Evolutionary conservation across 2,329 filamentous ascomycete genomes (phyloP).

Genomic region (Colletotrichum costaricense): DNA sequence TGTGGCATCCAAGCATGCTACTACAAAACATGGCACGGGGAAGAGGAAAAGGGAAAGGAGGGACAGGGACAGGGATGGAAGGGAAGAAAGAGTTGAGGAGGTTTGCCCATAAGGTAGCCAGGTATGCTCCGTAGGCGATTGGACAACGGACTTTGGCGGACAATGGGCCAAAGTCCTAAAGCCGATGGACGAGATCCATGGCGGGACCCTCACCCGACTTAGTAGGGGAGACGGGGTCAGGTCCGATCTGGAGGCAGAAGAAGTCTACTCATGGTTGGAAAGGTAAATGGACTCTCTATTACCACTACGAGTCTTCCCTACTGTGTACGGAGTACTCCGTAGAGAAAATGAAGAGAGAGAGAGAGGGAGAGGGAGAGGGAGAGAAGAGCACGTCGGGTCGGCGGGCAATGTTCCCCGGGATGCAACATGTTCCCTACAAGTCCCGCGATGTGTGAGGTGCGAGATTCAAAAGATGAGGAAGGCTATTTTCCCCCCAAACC

Average conservation of each 20-base stretch:
- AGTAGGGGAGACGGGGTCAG: neutral
- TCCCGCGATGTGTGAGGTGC: neutral
- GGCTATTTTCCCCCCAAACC: neutral
- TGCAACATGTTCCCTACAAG: constrained; percentile 5
- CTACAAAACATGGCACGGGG: constrained; percentile 10
- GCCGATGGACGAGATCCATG: neutral
- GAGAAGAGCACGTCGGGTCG: neutral
- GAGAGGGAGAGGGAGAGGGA: neutral
- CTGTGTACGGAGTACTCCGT: neutral
- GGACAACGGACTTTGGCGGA: neutral
- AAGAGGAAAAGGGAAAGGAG: neutral
- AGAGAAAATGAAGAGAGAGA: neutral
- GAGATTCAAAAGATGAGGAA: neutral
- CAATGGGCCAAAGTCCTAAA: neutral
- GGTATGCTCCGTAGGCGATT: neutral
- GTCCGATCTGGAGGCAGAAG: neutral
- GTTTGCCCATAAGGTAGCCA: no score
- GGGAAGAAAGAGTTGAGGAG: no score
- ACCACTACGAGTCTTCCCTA: neutral
- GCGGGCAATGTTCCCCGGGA: constrained; percentile 22
- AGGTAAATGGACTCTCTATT: neutral
- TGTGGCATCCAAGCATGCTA: constrained; percentile 14
- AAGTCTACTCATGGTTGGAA: neutral
- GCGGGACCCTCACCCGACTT: no score
- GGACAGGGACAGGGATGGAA: no score